Evolutionary conservation across 164 flowering plant species (phyloP), one percentile per base, ranked within the genome.

Genomic region (Dillenia suffruticosa): DNA sequence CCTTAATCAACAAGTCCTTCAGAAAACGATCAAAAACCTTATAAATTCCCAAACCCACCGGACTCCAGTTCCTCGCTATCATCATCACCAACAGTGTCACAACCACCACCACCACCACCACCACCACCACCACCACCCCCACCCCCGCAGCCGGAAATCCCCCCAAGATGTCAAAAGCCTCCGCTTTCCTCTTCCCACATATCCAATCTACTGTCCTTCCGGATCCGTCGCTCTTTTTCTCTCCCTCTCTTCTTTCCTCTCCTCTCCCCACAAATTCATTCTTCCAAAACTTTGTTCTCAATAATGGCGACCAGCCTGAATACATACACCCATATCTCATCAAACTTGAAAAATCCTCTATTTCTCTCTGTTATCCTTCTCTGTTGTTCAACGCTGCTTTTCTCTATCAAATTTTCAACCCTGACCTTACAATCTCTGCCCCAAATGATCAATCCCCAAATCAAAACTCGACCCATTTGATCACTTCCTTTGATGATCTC

Each of bases 231-330:
- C 63, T 9, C 7, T 89, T 86, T 78, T 89, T 95, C 81, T 68
- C 96, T 1, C 87, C 81, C 1, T 22, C 69, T 22, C 96, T 91
- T 62, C 86, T 85, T 74, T 79, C 93, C 6, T 44, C 82, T 12
- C 99, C 99, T 56, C 82, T 91, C 24, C 99, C 99, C 58, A 92
- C 99, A 1, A 89, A 88, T 63, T 82, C 99, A 8, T 94, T 94
- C 81, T 94, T 88, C 79, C 97, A 94, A 55, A 94, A 94, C 81
- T 86, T 81, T 14, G 84, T 77, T 49, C 86, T 94, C 48, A 84
- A 89, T 58, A 79, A 82, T 63, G 99, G 99, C 55, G 96, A 92
- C 46, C 91, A 86, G 48, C 92, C 92, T 7, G 99, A 94, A 56
- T 94, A 86, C 75, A 76, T 94, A 16, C 99, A 94, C 61, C 97